Evolutionary conservation across 2,329 filamentous ascomycete species (phyloP).

Genomic region (Rhynchosporium secalis): DNA sequence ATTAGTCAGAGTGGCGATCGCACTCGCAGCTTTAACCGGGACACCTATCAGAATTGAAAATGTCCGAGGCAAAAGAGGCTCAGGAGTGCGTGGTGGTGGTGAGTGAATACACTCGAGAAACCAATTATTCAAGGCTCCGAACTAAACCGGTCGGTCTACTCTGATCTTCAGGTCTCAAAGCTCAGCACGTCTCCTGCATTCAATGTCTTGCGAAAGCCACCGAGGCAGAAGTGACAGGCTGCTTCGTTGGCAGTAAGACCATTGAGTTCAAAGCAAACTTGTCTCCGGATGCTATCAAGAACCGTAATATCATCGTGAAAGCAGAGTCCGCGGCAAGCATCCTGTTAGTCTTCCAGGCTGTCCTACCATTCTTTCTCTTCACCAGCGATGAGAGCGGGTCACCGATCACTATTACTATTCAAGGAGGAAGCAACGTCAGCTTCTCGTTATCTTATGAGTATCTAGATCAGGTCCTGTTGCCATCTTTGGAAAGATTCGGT

Average conservation of each 20-base stretch:
- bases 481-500: constrained; percentile 53
- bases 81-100: constrained; percentile 33
- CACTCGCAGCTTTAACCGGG: constrained; percentile 55
- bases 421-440: constrained; percentile 59
- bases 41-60: constrained; percentile 54
- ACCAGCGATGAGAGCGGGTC: constrained; percentile 47
- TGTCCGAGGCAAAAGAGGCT: constrained; percentile 54
- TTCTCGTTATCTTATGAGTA: constrained; percentile 63
- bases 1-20: constrained; percentile 56
- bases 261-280: constrained; percentile 38
- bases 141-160: not conserved
- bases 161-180: constrained; percentile 52
- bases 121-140: not conserved
- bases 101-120: not conserved
- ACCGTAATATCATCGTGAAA: constrained; percentile 50
- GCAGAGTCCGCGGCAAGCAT: constrained; percentile 56
- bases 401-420: constrained; percentile 52
- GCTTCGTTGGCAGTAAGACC: constrained; percentile 50
- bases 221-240: constrained; percentile 51
- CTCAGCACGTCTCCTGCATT: constrained; percentile 59
- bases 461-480: constrained; percentile 60
- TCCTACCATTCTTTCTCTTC: constrained; percentile 60
- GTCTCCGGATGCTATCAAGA: constrained; percentile 33
- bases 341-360: constrained; percentile 59
- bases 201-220: constrained; percentile 55